Conservation (phyloP, 106 monocot species). For the Chionographis japonica region DNA sequence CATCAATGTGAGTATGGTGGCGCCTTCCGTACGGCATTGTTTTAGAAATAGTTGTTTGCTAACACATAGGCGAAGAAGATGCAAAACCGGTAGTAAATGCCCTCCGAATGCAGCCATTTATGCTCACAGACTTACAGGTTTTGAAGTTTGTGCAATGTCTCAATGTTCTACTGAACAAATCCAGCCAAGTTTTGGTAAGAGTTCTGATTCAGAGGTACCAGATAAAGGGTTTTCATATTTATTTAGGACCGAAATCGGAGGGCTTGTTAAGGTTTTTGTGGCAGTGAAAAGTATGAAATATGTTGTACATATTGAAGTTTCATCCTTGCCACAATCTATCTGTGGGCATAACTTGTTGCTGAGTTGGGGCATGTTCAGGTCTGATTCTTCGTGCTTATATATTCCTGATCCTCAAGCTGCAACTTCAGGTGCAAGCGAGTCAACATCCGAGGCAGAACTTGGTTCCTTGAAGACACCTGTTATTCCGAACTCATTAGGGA, state of each 20-base stretch:
- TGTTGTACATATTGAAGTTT: conserved; percentile 49
- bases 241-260: conserved; percentile 56
- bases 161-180: conserved; percentile 12
- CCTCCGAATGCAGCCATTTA: not conserved
- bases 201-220: conserved; percentile 9
- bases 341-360: conserved; percentile 29
- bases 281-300: conserved; percentile 23
- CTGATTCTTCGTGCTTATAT: conserved; percentile 39
- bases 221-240: conserved; percentile 24
- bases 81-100: not conserved
- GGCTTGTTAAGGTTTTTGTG: conserved; percentile 52
- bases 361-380: conserved; percentile 51
- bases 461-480: conserved; percentile 27
- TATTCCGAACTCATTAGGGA: conserved; percentile 12
- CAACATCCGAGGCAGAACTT: not conserved
- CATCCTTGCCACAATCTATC: conserved; percentile 23
- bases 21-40: not conserved
- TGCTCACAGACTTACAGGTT: not conserved
- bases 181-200: conserved; percentile 1
- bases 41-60: not conserved
- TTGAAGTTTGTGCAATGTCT: conserved; percentile 9
- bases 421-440: not conserved
- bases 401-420: conserved; percentile 7
- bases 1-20: not conserved
- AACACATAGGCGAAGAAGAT: not conserved